Conservation (phyloP, 768 basidiomycete species). For the Coprinopsis marcescibilis region DNA sequence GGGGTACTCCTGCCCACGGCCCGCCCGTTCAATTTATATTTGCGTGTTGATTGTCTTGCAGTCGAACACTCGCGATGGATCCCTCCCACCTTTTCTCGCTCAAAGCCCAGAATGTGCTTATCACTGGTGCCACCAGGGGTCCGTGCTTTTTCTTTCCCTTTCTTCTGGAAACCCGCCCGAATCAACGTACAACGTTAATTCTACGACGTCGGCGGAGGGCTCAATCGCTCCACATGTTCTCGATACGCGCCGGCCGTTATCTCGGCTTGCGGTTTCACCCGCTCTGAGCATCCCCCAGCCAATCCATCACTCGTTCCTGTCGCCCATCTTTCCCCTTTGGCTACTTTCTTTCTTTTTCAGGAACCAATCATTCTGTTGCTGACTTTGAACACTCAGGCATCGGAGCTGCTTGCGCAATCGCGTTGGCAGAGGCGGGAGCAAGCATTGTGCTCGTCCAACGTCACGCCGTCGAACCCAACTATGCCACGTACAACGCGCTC, state of each 20-base stretch:
- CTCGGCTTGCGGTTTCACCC: no score
- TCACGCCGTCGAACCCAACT: slow-evolving; percentile 12
- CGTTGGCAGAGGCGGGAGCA: slow-evolving; percentile 45
- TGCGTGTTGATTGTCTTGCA: no score
- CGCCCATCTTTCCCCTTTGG: no score
- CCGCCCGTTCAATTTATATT: no score
- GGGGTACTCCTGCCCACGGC: no score
- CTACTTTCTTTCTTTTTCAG: slow-evolving; percentile 4
- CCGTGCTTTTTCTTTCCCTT: slow-evolving; percentile 7
- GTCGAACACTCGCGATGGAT: slow-evolving; percentile 34
- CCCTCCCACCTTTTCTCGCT: slow-evolving; percentile 66
- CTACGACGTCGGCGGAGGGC: no score
- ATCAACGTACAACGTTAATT: no score
- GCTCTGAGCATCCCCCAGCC: no score
- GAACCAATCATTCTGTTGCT: neutral
- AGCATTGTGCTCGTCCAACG: slow-evolving; percentile 41
- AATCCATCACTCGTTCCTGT: no score
- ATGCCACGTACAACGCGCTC: slow-evolving; percentile 26
- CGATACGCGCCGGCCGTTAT: no score
- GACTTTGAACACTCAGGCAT: slow-evolving; percentile 30
- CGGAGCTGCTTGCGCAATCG: slow-evolving; percentile 45
- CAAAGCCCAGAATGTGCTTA: slow-evolving; percentile 59
- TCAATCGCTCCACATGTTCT: no score
- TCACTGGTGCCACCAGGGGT: slow-evolving; percentile 81
- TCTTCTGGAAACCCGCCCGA: slow-evolving; percentile 10